These are phyloP conservation scores for Ceraceosorus bombacis DNA, from an alignment of 1,284 basidiomycete genomes.

Conservation along the genomic window DNA sequence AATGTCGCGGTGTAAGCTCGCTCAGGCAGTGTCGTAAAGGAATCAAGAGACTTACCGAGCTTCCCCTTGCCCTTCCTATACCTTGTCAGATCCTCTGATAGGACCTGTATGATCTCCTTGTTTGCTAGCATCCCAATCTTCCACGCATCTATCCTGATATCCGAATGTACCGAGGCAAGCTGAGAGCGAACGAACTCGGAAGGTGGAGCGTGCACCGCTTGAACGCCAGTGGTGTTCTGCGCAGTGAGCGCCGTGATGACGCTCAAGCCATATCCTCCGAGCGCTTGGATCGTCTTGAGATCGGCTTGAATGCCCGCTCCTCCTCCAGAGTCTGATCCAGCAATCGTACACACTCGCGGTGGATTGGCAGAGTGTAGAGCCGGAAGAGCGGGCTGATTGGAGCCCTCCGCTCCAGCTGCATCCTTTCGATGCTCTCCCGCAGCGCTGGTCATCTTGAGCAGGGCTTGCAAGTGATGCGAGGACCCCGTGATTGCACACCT, in stretches of 20 bases:
- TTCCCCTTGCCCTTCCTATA: neutral
- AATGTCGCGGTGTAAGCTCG: too few species aligned
- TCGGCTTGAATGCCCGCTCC: slow-evolving; percentile 83
- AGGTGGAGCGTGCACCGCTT: slow-evolving; percentile 52
- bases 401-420: too few species aligned
- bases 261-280: slow-evolving; percentile 75
- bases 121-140: slow-evolving; percentile 82
- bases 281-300: slow-evolving; percentile 66
- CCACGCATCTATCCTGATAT: slow-evolving; percentile 66
- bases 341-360: slow-evolving; percentile 62
- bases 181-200: slow-evolving; percentile 51
- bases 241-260: slow-evolving; percentile 82
- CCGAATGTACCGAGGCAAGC: slow-evolving; percentile 67
- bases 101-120: slow-evolving; percentile 48
- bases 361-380: slow-evolving; percentile 11
- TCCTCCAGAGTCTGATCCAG: slow-evolving; percentile 77
- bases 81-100: slow-evolving; percentile 34
- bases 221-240: slow-evolving; percentile 80
- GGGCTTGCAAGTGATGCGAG: too few species aligned
- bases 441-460: too few species aligned
- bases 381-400: neutral
- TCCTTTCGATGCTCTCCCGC: too few species aligned
- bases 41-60: neutral
- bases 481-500: too few species aligned
- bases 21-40: slow-evolving; percentile 1